Evolutionary conservation across 2,329 filamentous ascomycete genomes (phyloP).

Genomic region (Ophiostoma fasciatum): DNA sequence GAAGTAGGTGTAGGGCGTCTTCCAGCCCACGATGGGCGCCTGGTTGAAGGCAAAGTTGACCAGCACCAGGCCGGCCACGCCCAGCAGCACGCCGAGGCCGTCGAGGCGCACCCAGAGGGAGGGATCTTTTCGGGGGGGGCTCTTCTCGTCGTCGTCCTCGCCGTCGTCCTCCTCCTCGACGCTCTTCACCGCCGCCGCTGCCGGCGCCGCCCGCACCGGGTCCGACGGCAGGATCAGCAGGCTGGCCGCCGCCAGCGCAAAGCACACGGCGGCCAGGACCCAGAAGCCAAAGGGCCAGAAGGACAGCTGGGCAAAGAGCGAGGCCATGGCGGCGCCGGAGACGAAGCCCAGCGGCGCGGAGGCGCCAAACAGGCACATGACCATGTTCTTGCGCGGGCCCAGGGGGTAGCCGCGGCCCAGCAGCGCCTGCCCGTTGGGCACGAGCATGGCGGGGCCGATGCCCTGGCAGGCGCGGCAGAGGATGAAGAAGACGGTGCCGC

Average conservation of each 20-base stretch:
- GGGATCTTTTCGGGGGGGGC: slow-evolving; percentile 4
- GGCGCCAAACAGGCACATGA: slow-evolving; percentile 37
- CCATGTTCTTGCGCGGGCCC: slow-evolving; percentile 42
- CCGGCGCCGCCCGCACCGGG: neutral
- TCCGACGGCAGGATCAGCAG: slow-evolving; percentile 13
- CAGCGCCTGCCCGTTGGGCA: slow-evolving; percentile 51
- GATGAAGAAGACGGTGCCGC: slow-evolving; percentile 15
- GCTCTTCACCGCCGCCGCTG: no score
- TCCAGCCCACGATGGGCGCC: slow-evolving; percentile 37
- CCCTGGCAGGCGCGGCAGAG: slow-evolving; percentile 15
- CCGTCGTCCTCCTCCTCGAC: no score
- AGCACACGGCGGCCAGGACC: slow-evolving; percentile 15
- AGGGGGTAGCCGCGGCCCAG: slow-evolving; percentile 42
- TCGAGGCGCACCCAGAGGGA: slow-evolving; percentile 15
- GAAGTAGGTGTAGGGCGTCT: slow-evolving; percentile 33
- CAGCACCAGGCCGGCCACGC: slow-evolving; percentile 35
- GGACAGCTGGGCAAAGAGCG: slow-evolving; percentile 21
- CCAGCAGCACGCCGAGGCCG: slow-evolving; percentile 17
- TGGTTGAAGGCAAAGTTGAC: slow-evolving; percentile 47
- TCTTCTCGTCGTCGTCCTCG: neutral
- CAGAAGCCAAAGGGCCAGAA: slow-evolving; percentile 37
- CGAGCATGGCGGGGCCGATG: slow-evolving; percentile 44
- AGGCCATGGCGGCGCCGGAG: slow-evolving; percentile 25
- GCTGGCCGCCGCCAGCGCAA: slow-evolving; percentile 13
- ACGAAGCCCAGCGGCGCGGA: slow-evolving; percentile 32